A percentile compares a stretch with the other conserved stretches of the same genome.
Evolutionary conservation across 1,284 basidiomycete species (phyloP).

Genomic region (Phellopilus nigrolimitatus): DNA sequence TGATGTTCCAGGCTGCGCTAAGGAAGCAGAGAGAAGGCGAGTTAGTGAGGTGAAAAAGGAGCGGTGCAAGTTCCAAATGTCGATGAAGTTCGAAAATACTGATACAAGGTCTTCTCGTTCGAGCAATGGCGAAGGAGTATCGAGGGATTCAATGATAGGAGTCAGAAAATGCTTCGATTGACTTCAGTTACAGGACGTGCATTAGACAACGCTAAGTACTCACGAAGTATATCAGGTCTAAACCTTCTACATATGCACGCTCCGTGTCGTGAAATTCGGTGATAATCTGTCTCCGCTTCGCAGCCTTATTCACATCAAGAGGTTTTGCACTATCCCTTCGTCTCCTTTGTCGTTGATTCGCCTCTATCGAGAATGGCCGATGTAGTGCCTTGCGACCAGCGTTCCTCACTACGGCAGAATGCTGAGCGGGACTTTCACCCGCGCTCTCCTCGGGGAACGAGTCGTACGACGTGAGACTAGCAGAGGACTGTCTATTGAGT

Average conservation of each 20-base stretch:
- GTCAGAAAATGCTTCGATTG: constrained; percentile 64
- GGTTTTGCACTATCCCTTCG: constrained; percentile 31
- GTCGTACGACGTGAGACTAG: constrained; percentile 64
- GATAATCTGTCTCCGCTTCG: constrained; percentile 55
- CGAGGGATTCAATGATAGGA: constrained; percentile 68
- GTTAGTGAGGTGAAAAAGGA: constrained; percentile 67
- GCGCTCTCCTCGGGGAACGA: constrained; percentile 51
- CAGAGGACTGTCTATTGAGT: constrained; percentile 56
- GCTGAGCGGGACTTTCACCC: neutral
- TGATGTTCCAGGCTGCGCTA: constrained; percentile 22
- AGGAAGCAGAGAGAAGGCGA: constrained; percentile 34
- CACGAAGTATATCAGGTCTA: constrained; percentile 79
- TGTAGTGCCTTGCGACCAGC: constrained; percentile 19
- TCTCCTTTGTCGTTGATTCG: constrained; percentile 30
- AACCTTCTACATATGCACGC: constrained; percentile 70
- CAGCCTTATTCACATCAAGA: constrained; percentile 34
- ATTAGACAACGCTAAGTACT: constrained; percentile 25
- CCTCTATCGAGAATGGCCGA: constrained; percentile 31
- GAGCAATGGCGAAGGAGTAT: constrained; percentile 61
- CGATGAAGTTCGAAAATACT: constrained; percentile 86
- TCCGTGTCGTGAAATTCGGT: constrained; percentile 80
- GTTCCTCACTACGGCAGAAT: constrained; percentile 21
- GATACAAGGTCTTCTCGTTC: constrained; percentile 64
- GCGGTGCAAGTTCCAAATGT: constrained; percentile 86
- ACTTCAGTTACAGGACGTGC: neutral